Percentiles rank a stretch among this genome's conserved stretches.
Evolutionary conservation across 495 filamentous ascomycete species (phyloP).

Genomic region (Tuber borchii): DNA sequence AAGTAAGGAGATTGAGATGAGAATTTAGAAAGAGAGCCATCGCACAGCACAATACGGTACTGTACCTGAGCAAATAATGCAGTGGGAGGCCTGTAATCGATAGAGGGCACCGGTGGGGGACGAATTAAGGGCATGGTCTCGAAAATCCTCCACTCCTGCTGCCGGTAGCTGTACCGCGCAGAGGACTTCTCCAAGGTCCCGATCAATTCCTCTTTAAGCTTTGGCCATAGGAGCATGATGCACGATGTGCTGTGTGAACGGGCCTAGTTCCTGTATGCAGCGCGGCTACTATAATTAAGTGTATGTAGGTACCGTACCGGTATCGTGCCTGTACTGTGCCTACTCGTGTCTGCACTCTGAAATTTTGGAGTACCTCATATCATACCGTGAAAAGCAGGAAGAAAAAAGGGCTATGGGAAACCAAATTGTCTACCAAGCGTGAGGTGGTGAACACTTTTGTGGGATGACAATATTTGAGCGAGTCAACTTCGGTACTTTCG

Average conservation of each 20-base stretch:
- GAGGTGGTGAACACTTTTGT: background rate
- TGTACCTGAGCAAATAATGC: background rate
- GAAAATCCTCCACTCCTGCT: background rate
- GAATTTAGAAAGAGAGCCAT: background rate
- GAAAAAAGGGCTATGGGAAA: background rate
- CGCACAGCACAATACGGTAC: background rate
- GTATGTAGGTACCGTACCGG: background rate
- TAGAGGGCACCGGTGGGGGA: background rate
- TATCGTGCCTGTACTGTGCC: background rate
- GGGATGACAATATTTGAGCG: no score
- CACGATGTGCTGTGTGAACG: background rate
- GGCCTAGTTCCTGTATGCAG: background rate
- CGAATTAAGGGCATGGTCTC: background rate
- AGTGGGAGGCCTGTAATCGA: background rate
- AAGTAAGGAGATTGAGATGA: background rate
- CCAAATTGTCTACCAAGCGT: background rate
- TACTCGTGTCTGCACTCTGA: background rate
- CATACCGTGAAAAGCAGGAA: background rate
- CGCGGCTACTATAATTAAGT: background rate
- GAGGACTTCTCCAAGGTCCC: background rate
- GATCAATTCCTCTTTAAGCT: background rate
- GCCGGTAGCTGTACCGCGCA: background rate
- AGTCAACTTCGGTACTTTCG: background rate
- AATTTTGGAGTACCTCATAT: background rate
- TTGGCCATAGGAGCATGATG: background rate